Conservation (phyloP, 768 basidiomycete genomes). For the Tricholoma terreum region DNA sequence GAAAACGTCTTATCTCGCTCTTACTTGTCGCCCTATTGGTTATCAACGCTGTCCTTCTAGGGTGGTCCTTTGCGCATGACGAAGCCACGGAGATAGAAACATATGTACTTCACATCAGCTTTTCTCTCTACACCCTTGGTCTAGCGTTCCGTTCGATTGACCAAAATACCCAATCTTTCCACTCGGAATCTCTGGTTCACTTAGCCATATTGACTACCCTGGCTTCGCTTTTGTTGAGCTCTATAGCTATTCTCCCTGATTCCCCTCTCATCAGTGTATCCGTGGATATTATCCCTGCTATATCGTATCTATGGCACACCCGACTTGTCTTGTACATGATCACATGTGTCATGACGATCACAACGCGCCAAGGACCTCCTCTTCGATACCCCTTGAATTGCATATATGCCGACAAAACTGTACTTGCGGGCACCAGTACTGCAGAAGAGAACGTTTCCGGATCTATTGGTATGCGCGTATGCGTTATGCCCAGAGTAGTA, state of each 20-base stretch:
- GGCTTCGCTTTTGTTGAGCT: slow-evolving; percentile 42
- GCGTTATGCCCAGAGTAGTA: not conserved
- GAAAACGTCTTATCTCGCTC: slow-evolving; percentile 51
- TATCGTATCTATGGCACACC: slow-evolving; percentile 48
- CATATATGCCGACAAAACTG: slow-evolving; percentile 73
- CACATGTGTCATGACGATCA: slow-evolving; percentile 35
- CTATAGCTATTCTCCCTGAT: slow-evolving; percentile 57
- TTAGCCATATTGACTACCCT: slow-evolving; percentile 53
- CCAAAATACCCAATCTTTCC: slow-evolving; percentile 36
- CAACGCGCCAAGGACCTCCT: slow-evolving; percentile 73
- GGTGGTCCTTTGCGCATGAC: slow-evolving; percentile 43
- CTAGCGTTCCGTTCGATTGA: slow-evolving; percentile 52
- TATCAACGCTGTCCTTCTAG: slow-evolving; percentile 52
- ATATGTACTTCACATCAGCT: slow-evolving; percentile 44
- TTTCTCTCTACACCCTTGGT: slow-evolving; percentile 57
- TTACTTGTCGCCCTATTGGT: slow-evolving; percentile 45
- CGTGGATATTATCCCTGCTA: slow-evolving; percentile 15
- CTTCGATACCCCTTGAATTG: slow-evolving; percentile 70
- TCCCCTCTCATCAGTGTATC: slow-evolving; percentile 30
- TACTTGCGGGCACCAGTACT: slow-evolving; percentile 56
- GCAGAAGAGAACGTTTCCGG: slow-evolving; percentile 77
- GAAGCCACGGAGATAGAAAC: slow-evolving; percentile 32
- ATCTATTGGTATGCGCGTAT: slow-evolving; percentile 37
- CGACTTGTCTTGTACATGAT: slow-evolving; percentile 48
- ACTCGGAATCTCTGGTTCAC: slow-evolving; percentile 57